Evolutionary conservation across 2,329 filamentous ascomycete genomes (phyloP).

Genomic region (Huntiella moniliformis): DNA sequence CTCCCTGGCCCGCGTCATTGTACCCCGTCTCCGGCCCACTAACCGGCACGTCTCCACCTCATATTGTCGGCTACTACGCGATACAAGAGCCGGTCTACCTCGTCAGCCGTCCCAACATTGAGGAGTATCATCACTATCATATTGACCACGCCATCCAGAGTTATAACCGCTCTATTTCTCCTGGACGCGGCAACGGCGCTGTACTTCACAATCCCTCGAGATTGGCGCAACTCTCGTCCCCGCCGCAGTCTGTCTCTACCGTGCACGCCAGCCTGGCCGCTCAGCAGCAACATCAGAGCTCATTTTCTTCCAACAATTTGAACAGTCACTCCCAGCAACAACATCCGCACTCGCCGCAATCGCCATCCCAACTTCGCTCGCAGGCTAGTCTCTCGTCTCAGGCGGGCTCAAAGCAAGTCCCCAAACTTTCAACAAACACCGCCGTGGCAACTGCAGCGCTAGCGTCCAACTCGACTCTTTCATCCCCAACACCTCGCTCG

Average conservation of each 20-base stretch:
- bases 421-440: neutral
- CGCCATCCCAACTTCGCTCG: neutral
- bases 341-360: neutral
- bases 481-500: neutral
- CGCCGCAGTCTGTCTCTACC: too few species aligned
- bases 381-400: neutral
- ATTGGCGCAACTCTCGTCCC: too few species aligned
- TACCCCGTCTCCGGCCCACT: conserved; percentile 3
- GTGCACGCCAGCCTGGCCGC: neutral
- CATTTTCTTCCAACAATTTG: neutral
- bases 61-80: neutral
- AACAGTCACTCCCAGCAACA: neutral
- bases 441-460: neutral
- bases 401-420: neutral
- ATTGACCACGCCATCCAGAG: conserved; percentile 27
- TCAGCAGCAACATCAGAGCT: neutral
- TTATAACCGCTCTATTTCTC: conserved; percentile 46
- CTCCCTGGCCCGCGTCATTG: conserved; percentile 18
- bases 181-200: conserved; percentile 35
- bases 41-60: conserved; percentile 5
- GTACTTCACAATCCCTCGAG: conserved; percentile 31
- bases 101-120: conserved; percentile 28
- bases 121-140: conserved; percentile 25
- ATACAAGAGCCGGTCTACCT: conserved; percentile 18
- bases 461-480: neutral